Conservation (phyloP, 2,329 filamentous ascomycete genomes). For the Neonectria ditissima region DNA sequence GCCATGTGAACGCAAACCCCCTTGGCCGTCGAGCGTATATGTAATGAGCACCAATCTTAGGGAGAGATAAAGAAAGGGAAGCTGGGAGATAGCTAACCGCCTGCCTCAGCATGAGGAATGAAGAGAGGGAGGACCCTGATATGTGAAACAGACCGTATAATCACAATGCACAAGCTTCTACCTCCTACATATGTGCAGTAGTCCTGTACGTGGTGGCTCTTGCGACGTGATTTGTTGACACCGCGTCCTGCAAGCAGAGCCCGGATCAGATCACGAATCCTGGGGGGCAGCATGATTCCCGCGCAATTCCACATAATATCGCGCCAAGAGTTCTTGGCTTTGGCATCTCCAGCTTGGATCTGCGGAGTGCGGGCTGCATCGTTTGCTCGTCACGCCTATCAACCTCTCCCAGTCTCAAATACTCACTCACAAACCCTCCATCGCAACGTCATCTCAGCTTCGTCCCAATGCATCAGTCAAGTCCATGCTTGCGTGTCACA, state of each 20-base stretch:
- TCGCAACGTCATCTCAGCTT: neutral
- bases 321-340: neutral
- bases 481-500: neutral
- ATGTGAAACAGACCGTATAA: neutral
- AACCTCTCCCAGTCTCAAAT: neutral
- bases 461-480: neutral
- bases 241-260: neutral
- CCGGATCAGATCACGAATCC: neutral
- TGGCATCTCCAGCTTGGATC: neutral
- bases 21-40: conserved; percentile 3
- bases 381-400: neutral
- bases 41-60: conserved; percentile 1
- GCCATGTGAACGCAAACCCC: conserved; percentile 15
- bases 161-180: neutral
- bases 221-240: neutral
- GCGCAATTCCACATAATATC: neutral
- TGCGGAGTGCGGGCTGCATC: neutral
- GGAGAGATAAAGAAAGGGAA: neutral
- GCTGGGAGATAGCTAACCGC: conserved; percentile 14
- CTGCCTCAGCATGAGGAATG: conserved; percentile 4
- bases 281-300: neutral
- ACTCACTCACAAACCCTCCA: too few species aligned
- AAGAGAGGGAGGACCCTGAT: neutral
- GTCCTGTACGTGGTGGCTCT: neutral
- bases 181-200: too few species aligned